Evolutionary conservation across 2,329 filamentous ascomycete species (phyloP).

Genomic region (Alternaria arborescens): DNA sequence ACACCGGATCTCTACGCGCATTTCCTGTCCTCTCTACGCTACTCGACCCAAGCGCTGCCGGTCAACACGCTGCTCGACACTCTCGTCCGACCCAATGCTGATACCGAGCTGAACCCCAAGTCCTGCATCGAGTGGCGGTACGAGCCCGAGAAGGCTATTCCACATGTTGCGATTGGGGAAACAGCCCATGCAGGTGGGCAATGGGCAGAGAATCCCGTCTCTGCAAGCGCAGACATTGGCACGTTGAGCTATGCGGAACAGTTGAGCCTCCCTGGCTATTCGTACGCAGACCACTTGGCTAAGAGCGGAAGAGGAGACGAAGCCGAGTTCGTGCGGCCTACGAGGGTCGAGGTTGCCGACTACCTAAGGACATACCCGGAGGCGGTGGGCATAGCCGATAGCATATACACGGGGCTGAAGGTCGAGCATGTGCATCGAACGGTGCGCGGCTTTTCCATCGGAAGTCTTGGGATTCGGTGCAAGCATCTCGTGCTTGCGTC

Average conservation of each 20-base stretch:
- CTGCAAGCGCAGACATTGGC: slow-evolving; percentile 64
- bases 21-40: slow-evolving; percentile 66
- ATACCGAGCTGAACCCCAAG: slow-evolving; percentile 62
- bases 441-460: slow-evolving; percentile 59
- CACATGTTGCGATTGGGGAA: slow-evolving; percentile 64
- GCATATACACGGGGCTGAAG: slow-evolving; percentile 55
- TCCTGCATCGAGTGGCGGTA: slow-evolving; percentile 65
- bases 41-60: slow-evolving; percentile 68
- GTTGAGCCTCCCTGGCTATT: slow-evolving; percentile 68
- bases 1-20: slow-evolving; percentile 64
- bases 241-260: slow-evolving; percentile 70
- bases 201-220: slow-evolving; percentile 64
- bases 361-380: slow-evolving; percentile 65
- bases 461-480: slow-evolving; percentile 62
- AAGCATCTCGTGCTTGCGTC: slow-evolving; percentile 66
- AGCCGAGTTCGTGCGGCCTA: slow-evolving; percentile 63
- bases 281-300: slow-evolving; percentile 63
- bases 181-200: slow-evolving; percentile 63
- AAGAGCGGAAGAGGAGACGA: slow-evolving; percentile 52
- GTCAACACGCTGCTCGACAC: slow-evolving; percentile 69
- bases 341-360: slow-evolving; percentile 62
- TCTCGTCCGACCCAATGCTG: slow-evolving; percentile 65
- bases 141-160: slow-evolving; percentile 60
- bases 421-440: slow-evolving; percentile 57
- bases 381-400: slow-evolving; percentile 61